These are phyloP conservation scores for Neurospora sp. DNA, from an alignment of 495 filamentous ascomycete genomes.

Conservation along the genomic window DNA sequence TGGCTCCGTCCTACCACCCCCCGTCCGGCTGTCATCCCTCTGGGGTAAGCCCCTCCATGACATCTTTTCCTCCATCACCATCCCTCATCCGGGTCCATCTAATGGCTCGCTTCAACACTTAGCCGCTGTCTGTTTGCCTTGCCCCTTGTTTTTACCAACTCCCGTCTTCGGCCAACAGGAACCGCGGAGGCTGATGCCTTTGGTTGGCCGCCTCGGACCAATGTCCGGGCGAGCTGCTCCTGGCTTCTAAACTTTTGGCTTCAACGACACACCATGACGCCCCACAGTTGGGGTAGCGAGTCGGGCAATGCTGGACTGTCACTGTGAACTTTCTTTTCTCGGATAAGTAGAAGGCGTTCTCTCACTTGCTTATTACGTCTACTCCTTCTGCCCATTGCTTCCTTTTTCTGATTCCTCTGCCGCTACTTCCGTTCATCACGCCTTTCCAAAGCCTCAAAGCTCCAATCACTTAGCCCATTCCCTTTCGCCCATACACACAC, in stretches of 20 bases:
- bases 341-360: not conserved
- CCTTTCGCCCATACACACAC: not conserved
- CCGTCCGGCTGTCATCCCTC: slow-evolving; percentile 4
- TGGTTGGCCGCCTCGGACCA: slow-evolving; percentile 19
- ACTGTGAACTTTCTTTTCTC: not conserved
- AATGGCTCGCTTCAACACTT: slow-evolving; percentile 1
- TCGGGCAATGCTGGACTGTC: not conserved
- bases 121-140: not conserved
- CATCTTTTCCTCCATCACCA: slow-evolving; percentile 1
- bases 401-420: not conserved
- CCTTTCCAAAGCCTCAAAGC: slow-evolving; percentile 9
- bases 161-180: not conserved
- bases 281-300: not conserved
- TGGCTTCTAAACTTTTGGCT: not conserved
- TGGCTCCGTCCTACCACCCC: slow-evolving; percentile 21
- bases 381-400: not conserved
- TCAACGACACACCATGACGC: not conserved
- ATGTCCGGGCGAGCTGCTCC: slow-evolving; percentile 26
- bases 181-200: not conserved
- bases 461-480: not conserved
- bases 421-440: not conserved
- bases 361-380: not conserved
- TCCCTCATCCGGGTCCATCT: not conserved
- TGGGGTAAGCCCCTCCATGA: slow-evolving; percentile 1
- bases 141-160: not conserved